Conservation (phyloP, 2,329 filamentous ascomycete genomes). For the Cladosporium sp. region DNA sequence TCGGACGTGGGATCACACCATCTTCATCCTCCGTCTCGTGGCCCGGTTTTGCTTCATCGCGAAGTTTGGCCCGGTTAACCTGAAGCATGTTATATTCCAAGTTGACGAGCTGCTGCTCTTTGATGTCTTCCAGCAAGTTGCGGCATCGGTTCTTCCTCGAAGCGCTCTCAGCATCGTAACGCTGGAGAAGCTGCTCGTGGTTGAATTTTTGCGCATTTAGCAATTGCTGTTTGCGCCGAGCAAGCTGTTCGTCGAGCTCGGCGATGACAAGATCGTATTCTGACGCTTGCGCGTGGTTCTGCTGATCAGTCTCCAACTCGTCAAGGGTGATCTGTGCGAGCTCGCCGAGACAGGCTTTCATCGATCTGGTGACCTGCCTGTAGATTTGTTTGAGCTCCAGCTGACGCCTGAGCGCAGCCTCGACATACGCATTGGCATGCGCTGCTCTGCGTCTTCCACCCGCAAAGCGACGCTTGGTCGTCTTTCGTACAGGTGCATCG, state of each 20-base stretch:
- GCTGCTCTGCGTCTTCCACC: constrained; percentile 48
- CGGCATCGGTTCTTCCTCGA: constrained; percentile 37
- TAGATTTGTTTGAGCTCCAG: constrained; percentile 66
- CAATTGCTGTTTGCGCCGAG: constrained; percentile 40
- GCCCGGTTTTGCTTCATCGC: constrained; percentile 52
- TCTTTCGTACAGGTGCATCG: constrained; percentile 22
- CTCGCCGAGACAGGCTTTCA: constrained; percentile 66
- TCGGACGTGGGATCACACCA: constrained; percentile 51
- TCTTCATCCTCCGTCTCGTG: constrained; percentile 50
- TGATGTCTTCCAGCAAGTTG: constrained; percentile 35
- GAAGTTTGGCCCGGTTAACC: constrained; percentile 32
- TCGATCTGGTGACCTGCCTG: constrained; percentile 60
- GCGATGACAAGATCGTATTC: constrained; percentile 56
- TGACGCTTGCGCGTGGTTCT: constrained; percentile 54
- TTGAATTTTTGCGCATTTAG: constrained; percentile 40
- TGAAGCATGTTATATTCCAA: constrained; percentile 35
- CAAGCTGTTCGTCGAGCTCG: constrained; percentile 53
- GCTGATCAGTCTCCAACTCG: constrained; percentile 56
- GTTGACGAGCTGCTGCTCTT: constrained; percentile 30
- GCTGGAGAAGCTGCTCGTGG: constrained; percentile 39
- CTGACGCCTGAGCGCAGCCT: constrained; percentile 56
- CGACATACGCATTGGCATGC: constrained; percentile 47
- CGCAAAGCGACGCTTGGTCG: constrained; percentile 18
- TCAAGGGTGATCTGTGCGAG: constrained; percentile 62
- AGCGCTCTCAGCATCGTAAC: constrained; percentile 39